A percentile compares a stretch with the other conserved stretches of the same genome.
Evolutionary conservation across 164 flowering plant species (phyloP).

Genomic region (Annona squamosa): DNA sequence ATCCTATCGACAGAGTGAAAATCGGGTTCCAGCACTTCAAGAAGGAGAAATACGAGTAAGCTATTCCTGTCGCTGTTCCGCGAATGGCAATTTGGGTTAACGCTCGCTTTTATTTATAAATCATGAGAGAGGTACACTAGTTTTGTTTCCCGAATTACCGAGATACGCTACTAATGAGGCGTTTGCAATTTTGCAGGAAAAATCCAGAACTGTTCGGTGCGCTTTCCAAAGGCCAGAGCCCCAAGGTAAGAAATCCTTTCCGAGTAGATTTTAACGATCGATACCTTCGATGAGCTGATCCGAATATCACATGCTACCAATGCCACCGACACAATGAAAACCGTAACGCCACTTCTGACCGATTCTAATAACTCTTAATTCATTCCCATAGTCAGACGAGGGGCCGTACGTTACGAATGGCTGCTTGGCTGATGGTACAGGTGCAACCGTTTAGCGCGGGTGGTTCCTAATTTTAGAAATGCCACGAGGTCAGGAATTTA

Average conservation of each 20-base stretch:
- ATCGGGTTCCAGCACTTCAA: slow-evolving; percentile 67
- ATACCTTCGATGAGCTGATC: background rate
- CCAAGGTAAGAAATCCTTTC: background rate
- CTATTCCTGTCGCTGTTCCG: background rate
- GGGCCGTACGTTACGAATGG: background rate
- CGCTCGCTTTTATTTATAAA: background rate
- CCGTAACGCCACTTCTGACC: background rate
- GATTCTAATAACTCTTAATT: background rate
- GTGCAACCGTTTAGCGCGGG: too few relatives aligned
- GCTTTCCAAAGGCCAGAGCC: background rate
- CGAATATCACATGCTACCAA: background rate
- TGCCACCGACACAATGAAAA: background rate
- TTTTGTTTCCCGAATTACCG: background rate
- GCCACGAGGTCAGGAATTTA: too few relatives aligned
- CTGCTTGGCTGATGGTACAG: background rate
- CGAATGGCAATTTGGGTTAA: background rate
- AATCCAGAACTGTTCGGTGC: background rate
- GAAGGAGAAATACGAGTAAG: slow-evolving; percentile 73
- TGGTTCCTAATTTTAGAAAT: too few relatives aligned
- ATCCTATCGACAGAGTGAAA: slow-evolving; percentile 53
- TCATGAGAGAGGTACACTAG: background rate
- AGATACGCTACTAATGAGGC: background rate
- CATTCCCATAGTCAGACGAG: background rate
- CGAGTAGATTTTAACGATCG: background rate
- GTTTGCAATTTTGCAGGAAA: background rate